Evolutionary conservation across 176 grass and related monocot genomes (phyloP).

Genomic region (Aegilops tauschii): DNA sequence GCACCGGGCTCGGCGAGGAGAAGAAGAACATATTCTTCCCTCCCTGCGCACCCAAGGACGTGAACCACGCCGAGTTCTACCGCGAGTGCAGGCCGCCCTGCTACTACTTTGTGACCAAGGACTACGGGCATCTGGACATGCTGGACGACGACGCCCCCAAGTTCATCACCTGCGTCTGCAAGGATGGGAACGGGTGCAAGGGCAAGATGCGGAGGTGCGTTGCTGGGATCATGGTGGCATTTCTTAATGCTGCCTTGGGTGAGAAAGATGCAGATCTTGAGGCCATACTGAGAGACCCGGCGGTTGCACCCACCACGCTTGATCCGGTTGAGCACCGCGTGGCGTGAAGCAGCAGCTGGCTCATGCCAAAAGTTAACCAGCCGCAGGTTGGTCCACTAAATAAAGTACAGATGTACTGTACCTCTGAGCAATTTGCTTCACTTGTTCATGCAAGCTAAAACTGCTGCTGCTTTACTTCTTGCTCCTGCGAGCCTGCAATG

Average conservation of each 20-base stretch:
- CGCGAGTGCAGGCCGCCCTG: slow-evolving; percentile 42
- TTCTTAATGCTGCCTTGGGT: slow-evolving; percentile 33
- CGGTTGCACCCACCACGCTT: slow-evolving; percentile 34
- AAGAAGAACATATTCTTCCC: slow-evolving; percentile 40
- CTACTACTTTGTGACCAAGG: slow-evolving; percentile 54
- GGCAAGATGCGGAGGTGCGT: slow-evolving; percentile 50
- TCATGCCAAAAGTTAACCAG: background rate
- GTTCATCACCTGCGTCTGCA: slow-evolving; percentile 48
- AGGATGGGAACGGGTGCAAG: slow-evolving; percentile 42
- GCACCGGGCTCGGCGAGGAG: slow-evolving; percentile 51
- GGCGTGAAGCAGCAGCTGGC: background rate
- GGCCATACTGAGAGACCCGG: slow-evolving; percentile 35
- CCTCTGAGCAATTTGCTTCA: too few species aligned
- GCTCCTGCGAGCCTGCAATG: background rate
- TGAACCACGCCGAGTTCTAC: slow-evolving; percentile 63
- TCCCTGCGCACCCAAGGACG: slow-evolving; percentile 40
- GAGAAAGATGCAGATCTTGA: slow-evolving; percentile 33
- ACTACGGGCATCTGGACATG: slow-evolving; percentile 65
- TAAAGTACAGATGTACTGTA: too few species aligned
- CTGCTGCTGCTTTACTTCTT: background rate
- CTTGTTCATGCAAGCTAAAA: background rate
- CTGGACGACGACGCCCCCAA: slow-evolving; percentile 41
- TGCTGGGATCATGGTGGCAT: slow-evolving; percentile 48
- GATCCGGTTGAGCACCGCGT: slow-evolving; percentile 28
- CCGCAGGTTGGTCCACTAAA: background rate